Evolutionary conservation across 2,329 filamentous ascomycete species (phyloP), one percentile per base, ranked within the genome.

Genomic region (Lasiodiplodia sp.): DNA sequence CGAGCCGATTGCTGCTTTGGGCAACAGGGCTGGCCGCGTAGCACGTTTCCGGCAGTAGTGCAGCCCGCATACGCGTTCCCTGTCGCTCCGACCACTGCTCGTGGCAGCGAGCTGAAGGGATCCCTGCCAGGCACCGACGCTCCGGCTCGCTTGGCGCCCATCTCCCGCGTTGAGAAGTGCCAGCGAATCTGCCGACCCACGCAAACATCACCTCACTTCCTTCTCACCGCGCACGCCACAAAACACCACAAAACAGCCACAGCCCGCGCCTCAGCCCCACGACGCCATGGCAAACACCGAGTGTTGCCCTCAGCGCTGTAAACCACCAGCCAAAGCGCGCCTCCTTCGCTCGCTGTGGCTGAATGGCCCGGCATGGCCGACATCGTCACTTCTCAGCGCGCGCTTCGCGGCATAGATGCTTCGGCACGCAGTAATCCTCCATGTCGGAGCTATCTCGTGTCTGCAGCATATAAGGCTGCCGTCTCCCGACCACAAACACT

Each of bases 71-170:
- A 40, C 44, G 34, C 25, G 49, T 47, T 47, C 28, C 40, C 40
- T 25, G 28, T 21, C 16, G 40, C 40, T n/a, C 40, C 40, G 16
- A n/a, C 16, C 40, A 8, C 8, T 16, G 40, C 16, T 47, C 40
- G 40, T 18, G 14, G 40, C 40, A 8, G 14, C 40, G 40, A 49
- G 8, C 40, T 49, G 57, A 40, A 49, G 25, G 23, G 25, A 28
- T 34, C 57, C 57, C 57, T 47, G 38, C 38, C 57, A 49, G 57
- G 38, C 40, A 62, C 57, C 57, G 38, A 28, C 57, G n/a, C 57
- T 23, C 38, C 23, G 55, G 55, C 55, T 47, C 57, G 57, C 57
- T 60, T 60, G 37, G 38, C 38, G 38, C 12, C 57, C 23, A 47
- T 47, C 57, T 60, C 57, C 57, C 57, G 37, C 16, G 38, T 23